These are phyloP conservation scores for Erysimum cheiranthoides DNA, from an alignment of 345 rosid genomes.

Conservation along the genomic window DNA sequence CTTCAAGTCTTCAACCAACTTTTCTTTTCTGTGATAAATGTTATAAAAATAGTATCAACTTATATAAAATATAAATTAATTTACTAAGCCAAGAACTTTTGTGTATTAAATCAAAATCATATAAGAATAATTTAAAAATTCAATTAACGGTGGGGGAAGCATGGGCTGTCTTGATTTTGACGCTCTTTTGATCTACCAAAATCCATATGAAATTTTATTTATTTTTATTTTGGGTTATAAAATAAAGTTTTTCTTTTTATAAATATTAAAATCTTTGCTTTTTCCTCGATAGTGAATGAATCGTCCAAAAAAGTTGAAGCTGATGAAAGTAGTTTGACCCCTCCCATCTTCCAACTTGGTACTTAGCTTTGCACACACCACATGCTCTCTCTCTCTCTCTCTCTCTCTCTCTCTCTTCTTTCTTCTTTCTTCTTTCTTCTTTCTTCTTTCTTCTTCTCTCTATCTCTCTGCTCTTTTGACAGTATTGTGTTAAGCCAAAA, in stretches of 20 bases:
- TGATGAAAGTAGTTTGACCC: constrained; percentile 40
- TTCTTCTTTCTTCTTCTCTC: neutral
- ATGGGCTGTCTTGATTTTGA: constrained; percentile 35
- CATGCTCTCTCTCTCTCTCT: constrained; percentile 14
- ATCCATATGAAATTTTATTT: constrained; percentile 9
- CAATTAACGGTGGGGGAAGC: neutral
- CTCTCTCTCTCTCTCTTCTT: neutral
- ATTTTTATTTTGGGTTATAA: neutral
- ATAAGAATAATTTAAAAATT: neutral
- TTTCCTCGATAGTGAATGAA: constrained; percentile 19
- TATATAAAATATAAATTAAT: neutral
- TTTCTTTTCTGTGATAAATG: constrained; percentile 12
- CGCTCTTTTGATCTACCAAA: constrained; percentile 18
- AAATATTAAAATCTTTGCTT: constrained; percentile 9
- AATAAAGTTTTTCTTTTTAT: neutral
- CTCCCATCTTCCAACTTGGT: constrained; percentile 37
- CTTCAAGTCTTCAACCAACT: constrained; percentile 31
- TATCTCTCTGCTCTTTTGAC: constrained; percentile 5
- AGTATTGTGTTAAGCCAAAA: constrained; percentile 17
- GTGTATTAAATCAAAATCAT: neutral
- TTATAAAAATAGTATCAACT: neutral
- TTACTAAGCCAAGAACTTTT: neutral
- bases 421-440: neutral
- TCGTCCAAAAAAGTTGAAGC: constrained; percentile 37
- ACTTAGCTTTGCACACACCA: constrained; percentile 26